A percentile compares a stretch with the other conserved stretches of the same genome.
Conservation (phyloP, 192 early-diverging fungal species). For the Entomortierella beljakovae region DNA sequence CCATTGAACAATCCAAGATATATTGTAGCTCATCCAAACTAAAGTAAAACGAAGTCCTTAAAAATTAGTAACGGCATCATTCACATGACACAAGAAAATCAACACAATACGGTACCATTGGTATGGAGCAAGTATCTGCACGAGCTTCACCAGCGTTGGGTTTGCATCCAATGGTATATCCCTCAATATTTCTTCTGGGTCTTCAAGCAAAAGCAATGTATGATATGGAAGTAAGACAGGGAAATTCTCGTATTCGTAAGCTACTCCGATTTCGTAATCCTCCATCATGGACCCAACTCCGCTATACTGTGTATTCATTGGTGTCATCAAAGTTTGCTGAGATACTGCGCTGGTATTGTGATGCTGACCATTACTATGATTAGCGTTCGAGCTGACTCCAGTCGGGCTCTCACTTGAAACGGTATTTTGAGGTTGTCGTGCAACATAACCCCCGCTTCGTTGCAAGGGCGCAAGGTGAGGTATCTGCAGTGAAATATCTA, state of each 20-base stretch:
- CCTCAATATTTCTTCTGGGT: conserved; percentile 84
- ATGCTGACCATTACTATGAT: conserved; percentile 1
- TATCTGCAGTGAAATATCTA: conserved; percentile 80
- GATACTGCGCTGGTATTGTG: conserved; percentile 8
- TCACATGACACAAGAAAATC: no score
- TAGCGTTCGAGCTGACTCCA: background rate
- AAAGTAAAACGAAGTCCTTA: conserved; percentile 2
- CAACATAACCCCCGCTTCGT: conserved; percentile 19
- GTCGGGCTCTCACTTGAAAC: conserved; percentile 20
- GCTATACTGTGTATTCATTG: conserved; percentile 32
- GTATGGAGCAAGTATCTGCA: conserved; percentile 89
- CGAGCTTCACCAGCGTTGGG: conserved; percentile 87
- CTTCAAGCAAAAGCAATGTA: conserved; percentile 84
- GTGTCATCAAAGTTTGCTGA: conserved; percentile 45
- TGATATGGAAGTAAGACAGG: conserved; percentile 90
- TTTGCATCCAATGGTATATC: conserved; percentile 84
- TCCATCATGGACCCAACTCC: conserved; percentile 47
- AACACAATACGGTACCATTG: conserved; percentile 73
- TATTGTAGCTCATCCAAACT: conserved; percentile 86
- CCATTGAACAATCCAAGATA: conserved; percentile 90
- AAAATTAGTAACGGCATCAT: no score
- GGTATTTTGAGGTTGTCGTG: conserved; percentile 20
- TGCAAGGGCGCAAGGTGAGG: conserved; percentile 55
- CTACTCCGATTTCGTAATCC: conserved; percentile 47
- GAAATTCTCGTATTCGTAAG: conserved; percentile 74